Base-by-base conservation (phyloP, 768 basidiomycete species). In the Xerocomellus dryophilus region DNA sequence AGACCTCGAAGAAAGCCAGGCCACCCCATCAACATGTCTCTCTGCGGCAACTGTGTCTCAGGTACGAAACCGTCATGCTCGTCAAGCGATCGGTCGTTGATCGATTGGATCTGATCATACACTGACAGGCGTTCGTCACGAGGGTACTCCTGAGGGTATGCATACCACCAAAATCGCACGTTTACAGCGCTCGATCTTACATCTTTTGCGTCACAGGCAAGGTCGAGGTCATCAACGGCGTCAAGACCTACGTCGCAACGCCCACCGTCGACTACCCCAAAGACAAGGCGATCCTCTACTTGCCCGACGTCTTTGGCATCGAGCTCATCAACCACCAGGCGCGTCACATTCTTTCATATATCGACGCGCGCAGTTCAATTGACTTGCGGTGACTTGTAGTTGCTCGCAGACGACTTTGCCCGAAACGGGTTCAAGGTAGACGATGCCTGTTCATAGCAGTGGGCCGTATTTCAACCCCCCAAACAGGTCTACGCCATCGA, bases 41-140 rank as follows among this genome's bases (percentile, higher is more conserved):
- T 81, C 54, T 82, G 83, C 69, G 70, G 75, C 53, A 66, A 85
- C 60, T 86, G 84, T 53, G 54, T 84, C 50, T 73, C 73, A 65
- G 83, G 84, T 81, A 49, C 38, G 69, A n/a, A 10, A 3, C 23
- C 25, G n/a, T n/a, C n/a, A n/a, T n/a, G 10, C 40, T n/a, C n/a
- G 6, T n/a, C 35, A 15, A 7, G 7, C 23, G 21, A 51, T 23
- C 17, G 15, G 20, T 7, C 40, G 9, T 38, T 10, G 40, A 52
- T 53, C 29, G 29, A 38, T 20, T 15, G 11, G 10, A 53, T 51
- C 54, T 56, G n/a, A 56, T 47, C n/a, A 17, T 18, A 34, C 7
- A 9, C 21, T 43, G 15, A 0, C 43, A 65, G 82, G 81, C 34
- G 79, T 78, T 54, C 75, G 71, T 54, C 79, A 81, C 60, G 77